Evolutionary conservation across 2,329 filamentous ascomycete genomes (phyloP), one percentile per base, ranked within the genome.

Genomic region (Penicillium sp.): DNA sequence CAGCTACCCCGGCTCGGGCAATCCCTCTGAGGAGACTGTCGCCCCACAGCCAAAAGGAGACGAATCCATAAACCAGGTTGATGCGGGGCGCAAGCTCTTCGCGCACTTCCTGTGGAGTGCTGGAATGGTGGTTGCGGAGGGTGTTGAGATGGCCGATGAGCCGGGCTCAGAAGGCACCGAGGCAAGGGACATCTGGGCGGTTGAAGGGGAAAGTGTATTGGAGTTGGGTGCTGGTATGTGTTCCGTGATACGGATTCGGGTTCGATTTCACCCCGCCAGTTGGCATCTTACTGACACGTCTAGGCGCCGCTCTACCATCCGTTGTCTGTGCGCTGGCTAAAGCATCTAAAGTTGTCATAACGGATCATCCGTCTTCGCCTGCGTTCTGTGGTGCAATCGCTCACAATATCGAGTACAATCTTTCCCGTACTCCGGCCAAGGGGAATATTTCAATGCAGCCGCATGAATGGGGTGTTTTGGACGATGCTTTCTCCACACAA

Each of bases 61-160:
- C 11, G 54, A 42, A 3, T 14, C 45, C 10, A 45, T 45, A 10
- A 66, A 63, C 31, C 29, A 59, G 9, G 62, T 69, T 3, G 79
- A 84, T 50, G 74, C 78, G 48, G 76, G 79, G 39, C 61, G 83
- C 48, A 72, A 70, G 46, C 76, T 85, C 34, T 85, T 83, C 70
- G 81, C 81, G 32, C 83, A 86, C 68, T 81, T 84, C 60, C 63
- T 85, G 24, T 85, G 83, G 83, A 84, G 83, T 64, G 78, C 82
- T 2, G 73, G 65, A 0, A 66, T 77, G 61, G 68, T 78, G n/a
- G 66, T 75, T 38, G 75, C 76, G 5, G 74, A 76, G 56, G 69
- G 68, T 2, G 64, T 79, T 3, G 75, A 77, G 59, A 56, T 61
- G 42, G 73, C 69, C 10, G 61, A 66, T 40, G 53, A 44, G n/a